These are phyloP conservation scores for Hypoxylon sp. DNA, from an alignment of 2,329 filamentous ascomycete genomes.

Conservation along the genomic window DNA sequence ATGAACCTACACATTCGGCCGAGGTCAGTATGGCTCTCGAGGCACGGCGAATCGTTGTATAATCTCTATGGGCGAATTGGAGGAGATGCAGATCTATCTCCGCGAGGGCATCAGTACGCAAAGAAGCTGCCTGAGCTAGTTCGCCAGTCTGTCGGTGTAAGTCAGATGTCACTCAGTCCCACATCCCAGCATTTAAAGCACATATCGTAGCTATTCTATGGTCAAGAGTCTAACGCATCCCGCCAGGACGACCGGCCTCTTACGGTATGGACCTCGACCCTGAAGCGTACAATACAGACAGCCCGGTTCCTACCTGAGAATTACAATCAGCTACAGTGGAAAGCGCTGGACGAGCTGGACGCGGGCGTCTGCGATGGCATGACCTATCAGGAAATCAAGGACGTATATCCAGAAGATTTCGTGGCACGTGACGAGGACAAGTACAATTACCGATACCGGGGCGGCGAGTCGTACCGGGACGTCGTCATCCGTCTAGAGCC, in stretches of 20 bases:
- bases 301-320: constrained; percentile 82
- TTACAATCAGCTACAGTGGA: constrained; percentile 98
- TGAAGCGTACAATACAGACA: constrained; percentile 90
- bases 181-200: background rate
- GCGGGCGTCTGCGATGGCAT: constrained; percentile 96
- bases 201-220: background rate
- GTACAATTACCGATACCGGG: constrained; percentile 99
- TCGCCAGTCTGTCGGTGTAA: constrained; percentile 85
- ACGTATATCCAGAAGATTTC: constrained; percentile 94
- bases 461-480: constrained; percentile 94
- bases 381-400: constrained; percentile 95
- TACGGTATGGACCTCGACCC: constrained; percentile 73
- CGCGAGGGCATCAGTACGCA: constrained; percentile 89
- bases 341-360: constrained; percentile 96
- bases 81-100: constrained; percentile 88
- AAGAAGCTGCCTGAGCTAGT: constrained; percentile 86
- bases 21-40: constrained; percentile 94
- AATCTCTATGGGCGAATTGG: constrained; percentile 93
- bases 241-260: constrained; percentile 69
- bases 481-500: constrained; percentile 97
- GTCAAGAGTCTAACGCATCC: constrained; percentile 32
- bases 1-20: constrained; percentile 99
- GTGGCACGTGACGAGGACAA: constrained; percentile 96
- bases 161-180: constrained; percentile 52
- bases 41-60: constrained; percentile 94